Evolutionary conservation across 139 green algal genomes (phyloP).

Genomic region (Chlorella vulgaris): DNA sequence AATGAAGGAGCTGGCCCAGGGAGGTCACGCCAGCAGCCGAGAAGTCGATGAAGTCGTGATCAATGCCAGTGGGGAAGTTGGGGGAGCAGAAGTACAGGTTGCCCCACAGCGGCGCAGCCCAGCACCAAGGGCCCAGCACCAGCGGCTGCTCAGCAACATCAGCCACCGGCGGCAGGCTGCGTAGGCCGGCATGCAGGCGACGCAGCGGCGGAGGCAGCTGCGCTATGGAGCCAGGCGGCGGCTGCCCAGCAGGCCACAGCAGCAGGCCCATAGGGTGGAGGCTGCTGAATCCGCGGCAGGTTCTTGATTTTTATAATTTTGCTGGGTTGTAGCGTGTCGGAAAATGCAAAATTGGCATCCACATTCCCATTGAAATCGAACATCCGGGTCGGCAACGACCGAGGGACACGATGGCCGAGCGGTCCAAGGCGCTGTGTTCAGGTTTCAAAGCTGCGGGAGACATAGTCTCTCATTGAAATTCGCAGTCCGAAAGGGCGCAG

Average conservation of each 20-base stretch:
- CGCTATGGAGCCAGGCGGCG: not conserved
- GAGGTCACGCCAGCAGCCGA: not conserved
- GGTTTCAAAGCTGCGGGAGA: not conserved
- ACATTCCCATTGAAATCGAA: not conserved
- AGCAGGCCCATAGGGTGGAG: not conserved
- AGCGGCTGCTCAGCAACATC: not conserved
- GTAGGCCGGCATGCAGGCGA: not conserved
- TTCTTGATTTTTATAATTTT: no score
- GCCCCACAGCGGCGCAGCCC: not conserved
- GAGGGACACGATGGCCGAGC: not conserved
- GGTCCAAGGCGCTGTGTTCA: not conserved
- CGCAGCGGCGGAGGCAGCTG: not conserved
- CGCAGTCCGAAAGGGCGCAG: not conserved
- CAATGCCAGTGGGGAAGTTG: not conserved
- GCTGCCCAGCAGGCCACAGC: not conserved
- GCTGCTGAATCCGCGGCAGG: no score
- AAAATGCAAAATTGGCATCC: not conserved
- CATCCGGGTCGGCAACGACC: not conserved
- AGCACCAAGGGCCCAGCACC: not conserved
- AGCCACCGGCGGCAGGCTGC: not conserved
- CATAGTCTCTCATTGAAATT: not conserved
- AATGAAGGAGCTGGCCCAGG: not conserved
- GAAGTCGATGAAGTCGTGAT: not conserved
- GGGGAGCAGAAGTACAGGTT: not conserved
- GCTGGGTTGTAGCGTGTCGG: no score